Evolutionary conservation across 2,329 filamentous ascomycete species (phyloP).

Genomic region (Talaromyces piceae): DNA sequence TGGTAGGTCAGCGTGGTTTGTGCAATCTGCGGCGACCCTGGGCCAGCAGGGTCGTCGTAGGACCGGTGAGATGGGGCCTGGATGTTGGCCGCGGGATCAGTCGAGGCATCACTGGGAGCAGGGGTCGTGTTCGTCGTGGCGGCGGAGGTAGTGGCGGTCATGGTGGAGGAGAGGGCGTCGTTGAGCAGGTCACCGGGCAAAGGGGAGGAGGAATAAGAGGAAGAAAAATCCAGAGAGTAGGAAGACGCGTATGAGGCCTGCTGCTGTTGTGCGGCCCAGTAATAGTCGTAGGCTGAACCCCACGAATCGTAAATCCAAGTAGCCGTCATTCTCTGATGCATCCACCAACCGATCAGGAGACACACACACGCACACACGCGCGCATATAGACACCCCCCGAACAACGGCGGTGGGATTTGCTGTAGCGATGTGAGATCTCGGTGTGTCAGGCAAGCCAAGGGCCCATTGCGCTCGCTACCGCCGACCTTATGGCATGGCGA

Average conservation of each 20-base stretch:
- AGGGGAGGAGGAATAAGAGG: conserved; percentile 4
- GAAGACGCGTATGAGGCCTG: background rate
- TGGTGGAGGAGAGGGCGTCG: background rate
- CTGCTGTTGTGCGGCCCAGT: conserved; percentile 5
- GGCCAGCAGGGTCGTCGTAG: conserved; percentile 5
- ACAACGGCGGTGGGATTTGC: background rate
- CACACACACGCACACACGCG: no score
- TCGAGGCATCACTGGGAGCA: conserved; percentile 7
- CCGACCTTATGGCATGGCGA: background rate
- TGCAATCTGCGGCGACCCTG: conserved; percentile 6
- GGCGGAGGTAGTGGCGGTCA: background rate
- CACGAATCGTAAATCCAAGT: conserved; percentile 6
- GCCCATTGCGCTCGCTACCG: conserved; percentile 6
- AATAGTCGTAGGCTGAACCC: conserved; percentile 6
- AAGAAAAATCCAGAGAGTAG: conserved; percentile 2
- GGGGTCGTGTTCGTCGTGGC: background rate
- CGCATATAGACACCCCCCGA: background rate
- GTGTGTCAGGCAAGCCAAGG: background rate
- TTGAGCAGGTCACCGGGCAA: background rate
- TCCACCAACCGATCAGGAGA: no score
- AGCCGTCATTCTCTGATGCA: conserved; percentile 4
- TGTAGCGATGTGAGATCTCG: background rate
- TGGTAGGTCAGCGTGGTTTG: conserved; percentile 19
- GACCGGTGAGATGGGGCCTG: conserved; percentile 10
- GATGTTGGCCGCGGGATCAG: conserved; percentile 8